A percentile compares a stretch with the other conserved stretches of the same genome.
phyloP scores from a whole-genome alignment of 2,329 filamentous ascomycete genomes.

The Colletotrichum salicis region DNA sequence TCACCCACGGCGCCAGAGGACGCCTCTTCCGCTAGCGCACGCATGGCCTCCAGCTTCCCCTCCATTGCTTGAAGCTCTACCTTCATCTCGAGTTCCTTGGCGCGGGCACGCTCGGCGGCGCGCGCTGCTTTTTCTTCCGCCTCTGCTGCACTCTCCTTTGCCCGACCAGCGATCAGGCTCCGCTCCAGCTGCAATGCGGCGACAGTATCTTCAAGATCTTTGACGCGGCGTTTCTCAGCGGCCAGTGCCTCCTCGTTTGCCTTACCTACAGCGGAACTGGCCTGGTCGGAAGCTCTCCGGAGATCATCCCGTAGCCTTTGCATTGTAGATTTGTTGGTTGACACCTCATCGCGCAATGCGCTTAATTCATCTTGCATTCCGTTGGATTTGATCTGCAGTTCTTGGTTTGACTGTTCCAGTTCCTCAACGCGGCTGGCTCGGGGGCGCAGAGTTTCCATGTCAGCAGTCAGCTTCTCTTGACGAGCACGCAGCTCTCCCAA shows the following conservation, averaged over 20 bases:
- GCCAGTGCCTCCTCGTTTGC: slow-evolving; percentile 75
- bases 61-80: slow-evolving; percentile 83
- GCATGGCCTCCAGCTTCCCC: slow-evolving; percentile 88
- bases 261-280: slow-evolving; percentile 73
- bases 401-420: slow-evolving; percentile 61
- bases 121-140: slow-evolving; percentile 78
- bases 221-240: slow-evolving; percentile 64
- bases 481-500: slow-evolving; percentile 67
- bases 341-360: slow-evolving; percentile 69
- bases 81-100: slow-evolving; percentile 80
- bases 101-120: slow-evolving; percentile 75
- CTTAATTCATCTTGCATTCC: slow-evolving; percentile 58
- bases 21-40: slow-evolving; percentile 86
- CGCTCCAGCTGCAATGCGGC: slow-evolving; percentile 81
- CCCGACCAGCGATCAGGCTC: slow-evolving; percentile 73
- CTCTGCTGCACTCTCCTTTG: slow-evolving; percentile 75
- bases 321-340: slow-evolving; percentile 72
- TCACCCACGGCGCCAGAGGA: slow-evolving; percentile 85
- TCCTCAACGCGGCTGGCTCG: slow-evolving; percentile 62
- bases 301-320: slow-evolving; percentile 76
- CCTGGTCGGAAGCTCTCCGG: slow-evolving; percentile 72
- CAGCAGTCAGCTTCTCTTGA: slow-evolving; percentile 67
- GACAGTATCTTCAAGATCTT: slow-evolving; percentile 67
- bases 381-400: slow-evolving; percentile 40
- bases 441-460: slow-evolving; percentile 58